Conservation (phyloP, 2,329 filamentous ascomycete genomes). For the Bertia moriformis region DNA sequence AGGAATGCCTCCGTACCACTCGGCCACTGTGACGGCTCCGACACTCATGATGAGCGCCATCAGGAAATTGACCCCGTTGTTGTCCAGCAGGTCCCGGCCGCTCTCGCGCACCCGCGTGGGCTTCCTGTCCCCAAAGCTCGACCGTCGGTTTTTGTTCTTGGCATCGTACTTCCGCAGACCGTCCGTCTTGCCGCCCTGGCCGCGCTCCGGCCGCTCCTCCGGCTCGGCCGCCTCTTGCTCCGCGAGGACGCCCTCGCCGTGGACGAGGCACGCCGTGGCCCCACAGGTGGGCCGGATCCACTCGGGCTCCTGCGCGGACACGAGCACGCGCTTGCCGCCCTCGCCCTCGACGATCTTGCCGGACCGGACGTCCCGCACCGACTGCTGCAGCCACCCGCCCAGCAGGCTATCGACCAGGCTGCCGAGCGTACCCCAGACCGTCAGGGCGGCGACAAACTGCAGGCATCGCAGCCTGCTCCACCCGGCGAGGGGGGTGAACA, state of each 20-base stretch:
- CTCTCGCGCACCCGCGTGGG: constrained; percentile 52
- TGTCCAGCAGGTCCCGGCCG: constrained; percentile 66
- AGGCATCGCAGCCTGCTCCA: too few species aligned
- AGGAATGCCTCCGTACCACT: constrained; percentile 44
- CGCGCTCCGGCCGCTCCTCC: constrained; percentile 15
- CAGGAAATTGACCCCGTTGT: constrained; percentile 86
- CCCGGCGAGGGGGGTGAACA: constrained; percentile 19
- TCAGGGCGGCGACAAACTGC: constrained; percentile 43
- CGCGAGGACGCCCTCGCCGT: constrained; percentile 26
- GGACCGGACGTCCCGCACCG: constrained; percentile 67
- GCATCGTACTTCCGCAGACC: constrained; percentile 28
- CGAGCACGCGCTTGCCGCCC: constrained; percentile 35
- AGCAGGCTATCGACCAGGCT: constrained; percentile 79
- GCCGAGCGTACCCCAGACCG: constrained; percentile 61
- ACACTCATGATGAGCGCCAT: constrained; percentile 78
- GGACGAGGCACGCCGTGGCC: constrained; percentile 23
- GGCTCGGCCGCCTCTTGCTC: constrained; percentile 23
- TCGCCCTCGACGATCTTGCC: constrained; percentile 83
- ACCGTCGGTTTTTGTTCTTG: constrained; percentile 29
- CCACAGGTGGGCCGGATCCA: constrained; percentile 16
- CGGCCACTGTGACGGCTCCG: constrained; percentile 54
- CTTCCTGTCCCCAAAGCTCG: constrained; percentile 37
- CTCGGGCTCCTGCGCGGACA: constrained; percentile 9
- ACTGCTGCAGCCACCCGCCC: constrained; percentile 72
- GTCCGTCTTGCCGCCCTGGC: constrained; percentile 18